phyloP scores from a whole-genome alignment of 2,329 filamentous ascomycete genomes.

The Pezicula radicicola region DNA sequence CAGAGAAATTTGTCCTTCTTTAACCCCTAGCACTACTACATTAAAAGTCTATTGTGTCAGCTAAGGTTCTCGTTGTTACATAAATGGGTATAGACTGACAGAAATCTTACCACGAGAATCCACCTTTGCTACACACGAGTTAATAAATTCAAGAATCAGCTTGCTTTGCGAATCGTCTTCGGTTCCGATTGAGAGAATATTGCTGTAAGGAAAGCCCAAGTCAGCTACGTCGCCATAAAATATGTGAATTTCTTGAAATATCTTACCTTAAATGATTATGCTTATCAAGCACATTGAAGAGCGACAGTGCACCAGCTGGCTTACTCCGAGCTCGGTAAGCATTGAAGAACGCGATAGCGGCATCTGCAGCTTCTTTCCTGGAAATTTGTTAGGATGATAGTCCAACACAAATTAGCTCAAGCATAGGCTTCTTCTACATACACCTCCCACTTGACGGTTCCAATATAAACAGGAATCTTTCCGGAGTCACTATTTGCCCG shows the following conservation, averaged over 20 bases:
- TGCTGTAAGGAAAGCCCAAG: neutral
- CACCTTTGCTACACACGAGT: neutral
- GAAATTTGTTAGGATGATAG: neutral
- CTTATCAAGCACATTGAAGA: neutral
- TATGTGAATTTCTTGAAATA: neutral
- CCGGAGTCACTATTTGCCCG: neutral
- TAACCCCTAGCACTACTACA: too few species aligned
- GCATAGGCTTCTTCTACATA: neutral
- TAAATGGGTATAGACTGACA: neutral
- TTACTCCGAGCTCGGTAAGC: neutral
- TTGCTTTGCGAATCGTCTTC: neutral
- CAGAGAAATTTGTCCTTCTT: too few species aligned
- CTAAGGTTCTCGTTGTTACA: too few species aligned
- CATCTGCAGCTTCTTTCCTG: neutral
- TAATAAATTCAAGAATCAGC: neutral
- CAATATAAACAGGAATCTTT: neutral
- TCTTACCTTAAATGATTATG: neutral
- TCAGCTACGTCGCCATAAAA: neutral
- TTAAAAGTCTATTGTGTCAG: too few species aligned
- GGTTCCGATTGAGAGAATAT: neutral
- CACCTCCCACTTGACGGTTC: neutral
- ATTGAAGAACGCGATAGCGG: neutral
- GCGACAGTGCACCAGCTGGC: neutral
- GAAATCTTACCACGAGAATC: neutral
- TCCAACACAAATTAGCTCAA: neutral